A percentile compares a stretch with the other conserved stretches of the same genome.
phyloP scores from a whole-genome alignment of 1,139 yeast genomes.

The Zygoascus hellenicus region DNA sequence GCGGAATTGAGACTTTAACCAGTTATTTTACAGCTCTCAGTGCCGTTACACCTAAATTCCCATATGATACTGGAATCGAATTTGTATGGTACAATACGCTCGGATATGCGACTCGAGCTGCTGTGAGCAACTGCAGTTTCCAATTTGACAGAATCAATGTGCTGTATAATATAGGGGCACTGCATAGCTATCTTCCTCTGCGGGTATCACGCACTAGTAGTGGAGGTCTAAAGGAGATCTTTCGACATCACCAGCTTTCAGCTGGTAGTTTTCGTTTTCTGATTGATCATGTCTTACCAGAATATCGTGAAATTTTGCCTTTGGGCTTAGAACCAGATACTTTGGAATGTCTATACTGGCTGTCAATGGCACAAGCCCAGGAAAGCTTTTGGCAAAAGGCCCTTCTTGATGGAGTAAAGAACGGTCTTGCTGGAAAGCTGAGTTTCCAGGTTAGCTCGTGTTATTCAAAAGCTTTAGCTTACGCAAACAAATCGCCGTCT shows the following conservation, averaged over 20 bases:
- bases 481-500: constrained; percentile 45
- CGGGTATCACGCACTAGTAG: constrained; percentile 33
- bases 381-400: constrained; percentile 83
- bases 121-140: constrained; percentile 41
- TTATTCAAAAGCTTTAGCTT: constrained; percentile 45
- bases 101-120: constrained; percentile 47
- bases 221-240: constrained; percentile 57
- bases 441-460: constrained; percentile 56
- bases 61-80: constrained; percentile 40
- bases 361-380: constrained; percentile 82
- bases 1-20: constrained; percentile 23
- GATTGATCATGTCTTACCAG: constrained; percentile 25
- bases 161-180: constrained; percentile 62
- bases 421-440: constrained; percentile 57
- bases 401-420: constrained; percentile 47
- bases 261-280: constrained; percentile 61
- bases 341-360: constrained; percentile 37
- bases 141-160: constrained; percentile 57
- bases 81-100: constrained; percentile 72
- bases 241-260: constrained; percentile 55
- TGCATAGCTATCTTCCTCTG: constrained; percentile 53
- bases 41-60: constrained; percentile 37
- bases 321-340: constrained; percentile 43
- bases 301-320: constrained; percentile 32
- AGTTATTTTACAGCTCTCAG: constrained; percentile 5